Percentiles rank a stretch among this genome's conserved stretches.
Evolutionary conservation across 192 early-diverging fungal species (phyloP).

Genomic region (Thoreauomyces humboldtii): DNA sequence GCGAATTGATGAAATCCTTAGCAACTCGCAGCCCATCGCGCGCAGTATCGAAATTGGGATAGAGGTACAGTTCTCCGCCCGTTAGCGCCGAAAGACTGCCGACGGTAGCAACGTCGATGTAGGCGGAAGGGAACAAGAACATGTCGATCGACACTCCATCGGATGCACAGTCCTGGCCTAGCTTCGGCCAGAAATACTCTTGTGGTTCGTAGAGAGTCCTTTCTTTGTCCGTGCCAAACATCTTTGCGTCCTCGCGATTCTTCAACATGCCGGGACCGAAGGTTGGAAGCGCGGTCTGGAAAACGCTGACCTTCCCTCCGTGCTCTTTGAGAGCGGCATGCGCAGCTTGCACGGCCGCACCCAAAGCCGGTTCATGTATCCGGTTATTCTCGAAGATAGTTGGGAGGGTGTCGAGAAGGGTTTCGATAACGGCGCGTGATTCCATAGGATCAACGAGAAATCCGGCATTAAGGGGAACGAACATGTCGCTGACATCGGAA

Average conservation of each 20-base stretch:
- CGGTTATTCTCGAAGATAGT: slow-evolving; percentile 78
- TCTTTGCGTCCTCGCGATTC: slow-evolving; percentile 83
- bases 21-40: slow-evolving; percentile 72
- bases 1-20: slow-evolving; percentile 69
- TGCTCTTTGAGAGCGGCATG: slow-evolving; percentile 66
- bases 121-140: slow-evolving; percentile 86
- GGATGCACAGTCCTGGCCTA: slow-evolving; percentile 78
- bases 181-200: slow-evolving; percentile 79
- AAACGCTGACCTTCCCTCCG: slow-evolving; percentile 88
- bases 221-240: slow-evolving; percentile 92
- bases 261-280: slow-evolving; percentile 86
- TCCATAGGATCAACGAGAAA: slow-evolving; percentile 84
- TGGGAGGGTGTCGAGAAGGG: slow-evolving; percentile 78
- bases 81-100: slow-evolving; percentile 76
- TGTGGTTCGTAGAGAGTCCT: slow-evolving; percentile 80
- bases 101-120: slow-evolving; percentile 87
- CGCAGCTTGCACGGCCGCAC: slow-evolving; percentile 75
- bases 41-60: slow-evolving; percentile 74
- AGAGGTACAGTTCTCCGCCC: slow-evolving; percentile 81
- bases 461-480: slow-evolving; percentile 90
- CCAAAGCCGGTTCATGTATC: slow-evolving; percentile 71
- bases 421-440: slow-evolving; percentile 76
- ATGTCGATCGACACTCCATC: slow-evolving; percentile 83
- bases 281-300: slow-evolving; percentile 84
- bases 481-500: slow-evolving; percentile 85